Base-by-base conservation (phyloP, 768 basidiomycete species). In the Trametes punicea region DNA sequence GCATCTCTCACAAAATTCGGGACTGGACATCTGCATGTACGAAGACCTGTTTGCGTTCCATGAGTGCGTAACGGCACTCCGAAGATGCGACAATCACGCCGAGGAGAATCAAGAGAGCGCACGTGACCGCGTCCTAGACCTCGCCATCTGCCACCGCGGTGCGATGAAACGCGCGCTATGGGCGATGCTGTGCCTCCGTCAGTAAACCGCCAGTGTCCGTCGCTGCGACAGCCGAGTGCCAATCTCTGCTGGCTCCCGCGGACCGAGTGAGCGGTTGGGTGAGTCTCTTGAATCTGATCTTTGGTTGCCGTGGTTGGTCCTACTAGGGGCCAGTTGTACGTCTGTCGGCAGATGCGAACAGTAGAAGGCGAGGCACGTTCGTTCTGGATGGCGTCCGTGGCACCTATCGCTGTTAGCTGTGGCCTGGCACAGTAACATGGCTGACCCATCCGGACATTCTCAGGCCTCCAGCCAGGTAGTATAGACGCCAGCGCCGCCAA, bases 101-200 rank as follows among this genome's bases (percentile, higher is more conserved):
- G 36, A 18, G 36, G 18, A 38, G 36, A 38, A 2, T 15, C 15
- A 18, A n/a, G 18, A 18, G 18, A 18, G 34, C 4, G 21, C 52
- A 54, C 52, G 52, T 54, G 52, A 54, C 34, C 52, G 52, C 44
- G 52, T 44, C 26, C 42, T 44, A 25, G 42, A 44, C 25, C 42
- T 44, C 10, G 34, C 15, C 31, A 31, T 31, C 13, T 13, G 31
- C 13, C 34, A 4, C 34, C 13, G 5, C 6, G 34, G 31, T 5
- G 34, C 34, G n/a, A n/a, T n/a, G n/a, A n/a, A n/a, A n/a, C n/a
- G n/a, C n/a, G n/a, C n/a, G n/a, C n/a, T n/a, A n/a, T n/a, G n/a
- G n/a, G n/a, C n/a, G n/a, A n/a, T n/a, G n/a, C n/a, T n/a, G 18
- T 20, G 4, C 39, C n/a, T n/a, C n/a, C n/a, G n/a, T n/a, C n/a